Evolutionary conservation across 257 asterid genomes (phyloP).

Genomic region (Mitragyna speciosa): DNA sequence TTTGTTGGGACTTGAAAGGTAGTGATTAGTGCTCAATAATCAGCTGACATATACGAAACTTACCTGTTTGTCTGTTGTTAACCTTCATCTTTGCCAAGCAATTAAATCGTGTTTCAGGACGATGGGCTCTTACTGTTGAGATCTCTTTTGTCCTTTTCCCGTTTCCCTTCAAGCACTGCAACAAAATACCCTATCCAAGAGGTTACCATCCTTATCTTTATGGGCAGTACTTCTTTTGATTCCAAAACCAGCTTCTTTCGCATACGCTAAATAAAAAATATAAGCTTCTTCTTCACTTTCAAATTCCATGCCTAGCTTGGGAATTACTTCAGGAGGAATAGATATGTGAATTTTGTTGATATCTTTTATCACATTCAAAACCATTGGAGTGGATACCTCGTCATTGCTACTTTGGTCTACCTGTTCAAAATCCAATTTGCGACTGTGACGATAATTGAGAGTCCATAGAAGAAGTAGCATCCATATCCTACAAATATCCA

Average conservation of each 20-base stretch:
- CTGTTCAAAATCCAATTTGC: too few species aligned
- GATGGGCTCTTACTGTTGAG: background rate
- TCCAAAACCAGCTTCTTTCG: background rate
- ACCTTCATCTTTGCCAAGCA: conserved; percentile 8
- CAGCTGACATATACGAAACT: too few species aligned
- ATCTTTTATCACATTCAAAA: background rate
- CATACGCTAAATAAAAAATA: background rate
- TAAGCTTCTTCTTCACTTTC: background rate
- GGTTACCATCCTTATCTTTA: background rate
- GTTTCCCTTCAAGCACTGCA: conserved; percentile 9
- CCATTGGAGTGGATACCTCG: background rate
- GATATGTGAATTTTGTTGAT: background rate
- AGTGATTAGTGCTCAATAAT: too few species aligned
- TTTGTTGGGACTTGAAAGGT: too few species aligned
- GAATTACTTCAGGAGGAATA: background rate
- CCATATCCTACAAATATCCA: too few species aligned
- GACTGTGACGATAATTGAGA: too few species aligned
- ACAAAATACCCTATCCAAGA: conserved; percentile 2
- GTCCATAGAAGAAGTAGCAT: too few species aligned
- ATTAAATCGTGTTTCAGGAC: conserved; percentile 4
- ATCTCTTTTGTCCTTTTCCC: conserved; percentile 7
- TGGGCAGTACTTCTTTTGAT: background rate
- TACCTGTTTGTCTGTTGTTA: background rate
- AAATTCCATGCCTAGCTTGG: background rate
- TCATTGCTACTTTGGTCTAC: too few species aligned